phyloP scores from a whole-genome alignment of 352 stramenopile species.

The Globisporangium okanoganense region DNA sequence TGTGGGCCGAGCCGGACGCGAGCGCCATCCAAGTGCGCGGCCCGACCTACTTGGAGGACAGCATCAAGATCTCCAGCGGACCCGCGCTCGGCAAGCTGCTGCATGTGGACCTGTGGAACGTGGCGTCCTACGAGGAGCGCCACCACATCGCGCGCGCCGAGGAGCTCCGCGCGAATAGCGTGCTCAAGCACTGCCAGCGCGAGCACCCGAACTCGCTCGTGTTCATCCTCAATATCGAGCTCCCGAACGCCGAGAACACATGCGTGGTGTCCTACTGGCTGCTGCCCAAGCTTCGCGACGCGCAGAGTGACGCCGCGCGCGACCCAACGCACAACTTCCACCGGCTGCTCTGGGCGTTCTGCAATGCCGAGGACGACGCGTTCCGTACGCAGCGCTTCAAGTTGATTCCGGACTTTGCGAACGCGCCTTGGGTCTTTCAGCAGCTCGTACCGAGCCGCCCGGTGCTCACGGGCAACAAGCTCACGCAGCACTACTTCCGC shows the following conservation, averaged over 20 bases:
- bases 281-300: conserved; percentile 23
- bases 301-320: conserved; percentile 9
- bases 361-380: conserved; percentile 32
- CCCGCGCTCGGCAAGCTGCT: conserved; percentile 46
- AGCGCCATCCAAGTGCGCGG: conserved; percentile 52
- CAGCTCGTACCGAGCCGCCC: conserved; percentile 79
- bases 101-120: conserved; percentile 64
- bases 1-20: conserved; percentile 60
- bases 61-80: conserved; percentile 45
- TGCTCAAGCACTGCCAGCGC: conserved; percentile 40
- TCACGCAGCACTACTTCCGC: conserved; percentile 84
- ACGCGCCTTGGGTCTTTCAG: conserved; percentile 83
- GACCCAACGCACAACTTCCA: conserved; percentile 40
- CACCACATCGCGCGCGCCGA: conserved; percentile 58
- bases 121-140: conserved; percentile 32
- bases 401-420: conserved; percentile 83
- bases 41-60: conserved; percentile 48
- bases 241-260: conserved; percentile 69
- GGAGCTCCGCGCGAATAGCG: conserved; percentile 33
- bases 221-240: conserved; percentile 85
- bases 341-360: conserved; percentile 54
- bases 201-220: conserved; percentile 60
- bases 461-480: conserved; percentile 80
- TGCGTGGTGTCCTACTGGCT: conserved; percentile 81
- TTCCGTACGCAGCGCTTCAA: conserved; percentile 85